Percentiles rank a stretch among this genome's conserved stretches.
These are phyloP conservation scores for Xerocomellus intermedius DNA, from an alignment of 768 basidiomycete species.

Conservation along the genomic window DNA sequence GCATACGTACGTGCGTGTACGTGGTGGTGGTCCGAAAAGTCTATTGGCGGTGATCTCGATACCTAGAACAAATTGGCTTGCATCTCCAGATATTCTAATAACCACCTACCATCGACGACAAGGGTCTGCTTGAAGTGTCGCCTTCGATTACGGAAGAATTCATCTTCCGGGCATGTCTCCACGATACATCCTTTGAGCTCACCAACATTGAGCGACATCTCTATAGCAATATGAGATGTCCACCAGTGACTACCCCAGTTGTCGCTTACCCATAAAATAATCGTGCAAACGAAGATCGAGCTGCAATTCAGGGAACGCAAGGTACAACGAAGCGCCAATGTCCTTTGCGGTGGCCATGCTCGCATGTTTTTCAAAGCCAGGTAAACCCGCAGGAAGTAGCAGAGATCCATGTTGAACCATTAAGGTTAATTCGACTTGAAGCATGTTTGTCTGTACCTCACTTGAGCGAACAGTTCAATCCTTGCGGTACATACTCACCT, in stretches of 20 bases:
- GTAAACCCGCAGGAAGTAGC: conserved; percentile 63
- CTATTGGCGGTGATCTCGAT: conserved; percentile 80
- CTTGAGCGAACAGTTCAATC: conserved; percentile 6
- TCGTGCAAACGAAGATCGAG: conserved; percentile 79
- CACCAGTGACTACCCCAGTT: background rate
- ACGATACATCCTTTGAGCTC: conserved; percentile 55
- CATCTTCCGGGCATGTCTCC: conserved; percentile 45
- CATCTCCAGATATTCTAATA: background rate
- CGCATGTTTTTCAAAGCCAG: conserved; percentile 51
- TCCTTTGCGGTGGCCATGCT: conserved; percentile 31
- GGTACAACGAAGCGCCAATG: conserved; percentile 52
- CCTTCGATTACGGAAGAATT: conserved; percentile 26
- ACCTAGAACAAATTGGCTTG: conserved; percentile 39
- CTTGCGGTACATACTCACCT: conserved; percentile 43
- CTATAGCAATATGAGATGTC: conserved; percentile 37
- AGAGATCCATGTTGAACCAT: conserved; percentile 51
- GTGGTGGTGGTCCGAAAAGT: conserved; percentile 86
- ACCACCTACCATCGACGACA: conserved; percentile 48
- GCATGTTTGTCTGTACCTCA: conserved; percentile 65
- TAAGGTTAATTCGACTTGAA: conserved; percentile 70
- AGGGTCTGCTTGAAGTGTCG: conserved; percentile 34
- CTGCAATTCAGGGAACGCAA: conserved; percentile 67
- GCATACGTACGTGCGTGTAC: conserved; percentile 83
- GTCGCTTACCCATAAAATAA: conserved; percentile 75
- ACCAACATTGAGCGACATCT: conserved; percentile 74